A percentile compares a stretch with the other conserved stretches of the same genome.
phyloP scores from a whole-genome alignment of 2,329 filamentous ascomycete genomes.

The Fusarium musae region DNA sequence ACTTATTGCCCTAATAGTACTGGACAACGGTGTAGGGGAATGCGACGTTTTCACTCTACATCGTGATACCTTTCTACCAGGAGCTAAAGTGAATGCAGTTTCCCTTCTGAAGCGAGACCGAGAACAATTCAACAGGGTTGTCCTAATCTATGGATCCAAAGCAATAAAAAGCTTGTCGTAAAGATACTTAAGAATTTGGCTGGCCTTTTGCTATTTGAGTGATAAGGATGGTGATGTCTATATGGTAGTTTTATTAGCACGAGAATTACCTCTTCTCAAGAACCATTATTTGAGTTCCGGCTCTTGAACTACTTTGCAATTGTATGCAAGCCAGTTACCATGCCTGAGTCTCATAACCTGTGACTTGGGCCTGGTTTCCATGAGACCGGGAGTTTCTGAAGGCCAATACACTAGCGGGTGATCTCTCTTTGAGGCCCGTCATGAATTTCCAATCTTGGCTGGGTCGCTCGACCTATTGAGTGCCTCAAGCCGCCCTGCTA shows the following conservation, averaged over 20 bases:
- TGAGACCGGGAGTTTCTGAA: neutral
- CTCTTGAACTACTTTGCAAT: neutral
- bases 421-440: slow-evolving; percentile 30
- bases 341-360: neutral
- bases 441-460: slow-evolving; percentile 7
- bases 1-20: neutral
- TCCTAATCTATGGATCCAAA: neutral
- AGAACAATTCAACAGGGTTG: neutral
- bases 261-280: neutral
- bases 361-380: neutral
- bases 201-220: neutral
- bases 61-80: neutral
- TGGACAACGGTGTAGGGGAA: neutral
- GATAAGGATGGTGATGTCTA: neutral
- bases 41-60: neutral
- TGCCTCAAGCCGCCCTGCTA: slow-evolving; percentile 1
- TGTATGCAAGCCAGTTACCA: neutral
- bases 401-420: slow-evolving; percentile 8
- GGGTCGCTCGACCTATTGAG: slow-evolving; percentile 7
- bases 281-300: neutral
- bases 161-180: neutral
- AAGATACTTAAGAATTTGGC: neutral
- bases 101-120: no score
- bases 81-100: neutral
- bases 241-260: no score